Evolutionary conservation across 768 basidiomycete species (phyloP), one percentile per base, ranked within the genome.

Genomic region (Pisolithus marmoratus): DNA sequence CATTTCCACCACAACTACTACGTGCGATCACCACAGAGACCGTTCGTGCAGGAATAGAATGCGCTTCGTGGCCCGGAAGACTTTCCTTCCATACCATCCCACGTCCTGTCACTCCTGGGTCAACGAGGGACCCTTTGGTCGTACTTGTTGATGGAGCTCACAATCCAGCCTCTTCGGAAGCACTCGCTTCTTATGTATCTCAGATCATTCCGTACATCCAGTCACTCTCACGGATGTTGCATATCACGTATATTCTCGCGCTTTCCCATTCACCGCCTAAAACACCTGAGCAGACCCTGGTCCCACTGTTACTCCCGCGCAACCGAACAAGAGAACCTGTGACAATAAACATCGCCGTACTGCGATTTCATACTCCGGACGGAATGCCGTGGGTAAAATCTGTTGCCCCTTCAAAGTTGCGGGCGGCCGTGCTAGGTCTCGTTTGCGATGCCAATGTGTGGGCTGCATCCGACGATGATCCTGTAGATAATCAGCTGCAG

Each of bases 371-470:
- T 2, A 82, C 80, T 4, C 89, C 93, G 0, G 88, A 85, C 3
- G 90, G 85, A 2, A 98, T 99, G 96, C 91, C 94, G 0, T 99
- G 96, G 96, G 84, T 98, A 23, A 78, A 73, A 36, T 71, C 84
- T 4, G 84, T 85, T 0, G 63, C 79, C 7, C 74, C 79, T 4
- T 65, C 65, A 2, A 78, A 80, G 45, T 58, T 94, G 49, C 68
- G 62, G 20, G 68, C 70, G 15, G 75, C 72, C 0, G 79, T 84
- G 19, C 54, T 52, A 41, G 55, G 55, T 29, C 68, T 85, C 5
- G 63, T 71, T 4, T 76, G 78, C 48, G 68, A 67, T n/a, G 72
- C 71, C 40, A 71, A 77, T 17, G 52, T 82, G 5, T 84, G 78
- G 79, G 58, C 60, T 31, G 66, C 72, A 15, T 59, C 70, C 20